phyloP scores from a whole-genome alignment of 768 basidiomycete species.

The Russula ochroleuca region DNA sequence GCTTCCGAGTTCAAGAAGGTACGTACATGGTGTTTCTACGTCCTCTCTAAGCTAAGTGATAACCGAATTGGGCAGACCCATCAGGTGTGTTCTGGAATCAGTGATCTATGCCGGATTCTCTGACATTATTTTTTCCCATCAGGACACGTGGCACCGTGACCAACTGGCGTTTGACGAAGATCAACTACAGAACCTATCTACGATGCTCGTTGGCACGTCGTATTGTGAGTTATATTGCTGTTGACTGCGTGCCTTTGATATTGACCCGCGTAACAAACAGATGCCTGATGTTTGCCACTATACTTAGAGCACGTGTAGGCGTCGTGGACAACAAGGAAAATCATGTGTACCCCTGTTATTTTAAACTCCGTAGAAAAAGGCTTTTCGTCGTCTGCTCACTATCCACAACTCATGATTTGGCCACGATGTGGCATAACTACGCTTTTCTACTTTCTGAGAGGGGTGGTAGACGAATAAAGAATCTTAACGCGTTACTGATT shows the following conservation, averaged over 20 bases:
- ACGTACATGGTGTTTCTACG: constrained; percentile 27
- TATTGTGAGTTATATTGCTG: constrained; percentile 57
- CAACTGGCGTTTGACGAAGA: constrained; percentile 85
- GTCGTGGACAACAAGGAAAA: not conserved
- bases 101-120: not conserved
- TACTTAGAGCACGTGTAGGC: not conserved
- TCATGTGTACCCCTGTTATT: not conserved
- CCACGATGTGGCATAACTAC: not conserved
- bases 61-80: constrained; percentile 33
- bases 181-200: constrained; percentile 79
- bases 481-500: constrained; percentile 10
- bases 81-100: constrained; percentile 30
- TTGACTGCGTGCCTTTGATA: constrained; percentile 21
- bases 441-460: constrained; percentile 2
- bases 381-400: not conserved
- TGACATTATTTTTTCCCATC: constrained; percentile 18
- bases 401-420: not conserved
- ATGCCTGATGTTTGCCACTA: constrained; percentile 22
- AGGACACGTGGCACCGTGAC: constrained; percentile 93
- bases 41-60: not conserved
- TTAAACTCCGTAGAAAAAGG: not conserved
- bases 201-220: constrained; percentile 86
- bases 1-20: constrained; percentile 85
- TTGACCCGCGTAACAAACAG: constrained; percentile 28
- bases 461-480: constrained; percentile 3